Conservation (phyloP, 805 yeast genomes). For the Wickerhamiella sorbophila region DNA sequence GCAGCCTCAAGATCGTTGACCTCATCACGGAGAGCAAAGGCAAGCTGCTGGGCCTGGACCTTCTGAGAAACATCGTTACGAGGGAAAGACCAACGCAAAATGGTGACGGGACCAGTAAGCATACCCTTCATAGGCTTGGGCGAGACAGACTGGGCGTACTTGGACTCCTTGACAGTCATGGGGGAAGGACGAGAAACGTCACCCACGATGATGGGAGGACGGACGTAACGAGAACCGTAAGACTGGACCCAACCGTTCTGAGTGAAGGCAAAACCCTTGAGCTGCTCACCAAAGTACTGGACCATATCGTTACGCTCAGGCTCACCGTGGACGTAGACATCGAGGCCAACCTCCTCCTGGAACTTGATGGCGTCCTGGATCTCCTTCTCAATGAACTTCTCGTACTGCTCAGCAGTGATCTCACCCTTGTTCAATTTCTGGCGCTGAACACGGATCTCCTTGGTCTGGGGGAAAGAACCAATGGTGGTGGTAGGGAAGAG, state of each 20-base stretch:
- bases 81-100: constrained; percentile 99
- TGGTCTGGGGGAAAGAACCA: constrained; percentile 99
- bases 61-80: constrained; percentile 92
- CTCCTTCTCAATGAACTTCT: constrained; percentile 91
- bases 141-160: constrained; percentile 95
- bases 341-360: constrained; percentile 98
- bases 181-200: constrained; percentile 97
- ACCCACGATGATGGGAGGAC: constrained; percentile 99
- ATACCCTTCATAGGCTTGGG: constrained; percentile 97
- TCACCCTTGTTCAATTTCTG: constrained; percentile 97
- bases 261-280: constrained; percentile 97
- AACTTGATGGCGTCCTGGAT: constrained; percentile 90
- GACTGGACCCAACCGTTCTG: constrained; percentile 99
- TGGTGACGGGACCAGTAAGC: constrained; percentile 99
- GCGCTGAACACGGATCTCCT: constrained; percentile 97
- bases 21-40: constrained; percentile 96
- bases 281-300: constrained; percentile 98
- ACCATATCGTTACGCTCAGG: constrained; percentile 99
- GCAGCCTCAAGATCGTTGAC: constrained; percentile 97
- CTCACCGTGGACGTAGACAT: constrained; percentile 98
- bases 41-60: constrained; percentile 91
- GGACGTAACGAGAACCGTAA: constrained; percentile 98
- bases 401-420: constrained; percentile 88
- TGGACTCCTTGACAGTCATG: constrained; percentile 98
- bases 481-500: constrained; percentile 99